Evolutionary conservation across 2,329 filamentous ascomycete genomes (phyloP).

Genomic region (Epichloe brachyelytri): DNA sequence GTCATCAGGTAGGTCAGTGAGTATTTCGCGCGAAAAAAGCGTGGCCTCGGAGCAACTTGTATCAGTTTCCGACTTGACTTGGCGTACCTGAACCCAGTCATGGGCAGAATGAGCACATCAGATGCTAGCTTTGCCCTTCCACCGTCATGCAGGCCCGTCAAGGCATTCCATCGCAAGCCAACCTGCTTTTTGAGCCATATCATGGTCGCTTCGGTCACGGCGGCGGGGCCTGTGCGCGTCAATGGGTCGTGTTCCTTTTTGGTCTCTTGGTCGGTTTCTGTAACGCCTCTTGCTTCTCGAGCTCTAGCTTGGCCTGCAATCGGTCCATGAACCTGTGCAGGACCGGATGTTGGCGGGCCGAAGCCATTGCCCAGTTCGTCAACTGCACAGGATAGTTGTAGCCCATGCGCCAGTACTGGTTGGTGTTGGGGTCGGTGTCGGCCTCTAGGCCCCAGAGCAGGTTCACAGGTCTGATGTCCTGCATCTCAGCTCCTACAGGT

Average conservation of each 20-base stretch:
- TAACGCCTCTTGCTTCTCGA: conserved; percentile 4
- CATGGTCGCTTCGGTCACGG: conserved; percentile 11
- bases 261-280: background rate
- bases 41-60: background rate
- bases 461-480: conserved; percentile 8
- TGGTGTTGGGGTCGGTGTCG: conserved; percentile 11
- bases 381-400: conserved; percentile 14
- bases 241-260: conserved; percentile 9
- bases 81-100: conserved; percentile 13
- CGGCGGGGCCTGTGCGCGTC: conserved; percentile 13
- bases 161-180: conserved; percentile 12
- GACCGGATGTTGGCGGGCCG: conserved; percentile 11
- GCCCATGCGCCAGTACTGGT: conserved; percentile 15
- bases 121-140: conserved; percentile 11
- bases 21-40: background rate
- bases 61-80: background rate
- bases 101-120: conserved; percentile 12
- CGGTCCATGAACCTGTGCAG: conserved; percentile 11
- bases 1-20: background rate
- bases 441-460: conserved; percentile 14
- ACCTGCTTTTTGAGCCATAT: conserved; percentile 10
- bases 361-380: conserved; percentile 15
- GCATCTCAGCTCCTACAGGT: background rate
- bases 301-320: conserved; percentile 7
- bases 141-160: conserved; percentile 12